Percentiles rank a stretch among this genome's conserved stretches.
These are phyloP conservation scores for Fraxinus angustifolia DNA, from an alignment of 305 asterid genomes.

Conservation along the genomic window DNA sequence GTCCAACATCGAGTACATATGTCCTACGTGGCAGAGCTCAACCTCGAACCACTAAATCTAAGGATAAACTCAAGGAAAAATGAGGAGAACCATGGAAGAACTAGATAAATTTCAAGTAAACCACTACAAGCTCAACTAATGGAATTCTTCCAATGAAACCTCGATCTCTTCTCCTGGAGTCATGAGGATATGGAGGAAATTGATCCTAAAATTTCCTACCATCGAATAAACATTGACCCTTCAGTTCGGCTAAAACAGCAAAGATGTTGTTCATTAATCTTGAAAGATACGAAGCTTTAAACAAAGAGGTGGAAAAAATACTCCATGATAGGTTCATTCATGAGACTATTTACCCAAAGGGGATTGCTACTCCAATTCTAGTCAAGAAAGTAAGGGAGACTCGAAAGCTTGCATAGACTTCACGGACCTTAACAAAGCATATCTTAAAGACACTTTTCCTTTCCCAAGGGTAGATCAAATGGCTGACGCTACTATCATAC, in stretches of 20 bases:
- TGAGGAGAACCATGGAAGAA: not conserved
- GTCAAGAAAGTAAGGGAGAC: not conserved
- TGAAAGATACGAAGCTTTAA: not conserved
- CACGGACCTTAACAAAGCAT: not conserved
- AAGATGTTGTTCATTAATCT: not conserved
- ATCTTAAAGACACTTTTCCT: not conserved
- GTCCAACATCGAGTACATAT: not conserved
- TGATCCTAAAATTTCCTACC: not conserved
- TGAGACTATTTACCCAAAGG: not conserved
- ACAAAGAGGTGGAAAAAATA: not conserved
- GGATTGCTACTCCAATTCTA: not conserved
- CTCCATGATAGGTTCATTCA: not conserved
- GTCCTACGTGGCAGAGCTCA: not conserved
- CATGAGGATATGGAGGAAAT: not conserved
- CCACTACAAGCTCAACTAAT: not conserved
- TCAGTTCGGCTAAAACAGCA: not conserved
- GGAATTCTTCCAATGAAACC: not conserved
- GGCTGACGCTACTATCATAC: not conserved
- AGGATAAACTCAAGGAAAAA: not conserved
- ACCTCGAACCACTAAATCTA: not conserved
- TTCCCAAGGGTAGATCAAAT: not conserved
- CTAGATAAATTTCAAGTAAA: not conserved
- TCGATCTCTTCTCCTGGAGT: not conserved
- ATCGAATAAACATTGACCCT: not conserved
- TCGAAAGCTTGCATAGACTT: too few relatives aligned